Evolutionary conservation across 2,329 filamentous ascomycete genomes (phyloP).

Genomic region (Exutisphaerella laricina): DNA sequence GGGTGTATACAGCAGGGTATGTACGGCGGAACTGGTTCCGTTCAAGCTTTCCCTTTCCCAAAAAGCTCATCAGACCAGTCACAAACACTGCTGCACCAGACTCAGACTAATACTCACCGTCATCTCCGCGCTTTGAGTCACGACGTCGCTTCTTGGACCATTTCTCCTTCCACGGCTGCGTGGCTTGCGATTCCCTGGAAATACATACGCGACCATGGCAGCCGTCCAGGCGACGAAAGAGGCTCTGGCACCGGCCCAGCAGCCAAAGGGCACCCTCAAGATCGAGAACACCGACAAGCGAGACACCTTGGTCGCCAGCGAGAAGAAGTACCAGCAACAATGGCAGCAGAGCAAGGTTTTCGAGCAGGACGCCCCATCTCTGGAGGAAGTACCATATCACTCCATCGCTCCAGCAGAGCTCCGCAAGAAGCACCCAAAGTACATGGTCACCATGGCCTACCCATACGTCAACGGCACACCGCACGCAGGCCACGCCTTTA

Average conservation of each 20-base stretch:
- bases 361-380: conserved; percentile 76
- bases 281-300: conserved; percentile 79
- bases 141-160: conserved; percentile 26
- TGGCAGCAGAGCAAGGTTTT: conserved; percentile 77
- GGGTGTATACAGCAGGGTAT: too few species aligned
- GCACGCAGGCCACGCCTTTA: conserved; percentile 90
- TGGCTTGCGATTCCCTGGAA: conserved; percentile 25
- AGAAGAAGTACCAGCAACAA: conserved; percentile 87
- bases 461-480: conserved; percentile 78
- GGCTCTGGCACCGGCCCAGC: conserved; percentile 50
- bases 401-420: conserved; percentile 69
- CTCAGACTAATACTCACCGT: neutral
- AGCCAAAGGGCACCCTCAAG: conserved; percentile 57
- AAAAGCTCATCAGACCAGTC: neutral
- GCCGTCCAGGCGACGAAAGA: conserved; percentile 49
- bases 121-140: conserved; percentile 16
- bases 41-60: too few species aligned
- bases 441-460: conserved; percentile 75
- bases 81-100: neutral
- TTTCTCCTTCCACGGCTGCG: conserved; percentile 28
- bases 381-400: conserved; percentile 68
- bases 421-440: conserved; percentile 79
- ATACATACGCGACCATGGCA: conserved; percentile 35
- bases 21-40: too few species aligned
- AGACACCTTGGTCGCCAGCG: conserved; percentile 71